A percentile compares a stretch with the other conserved stretches of the same genome.
Conservation (phyloP, 1,139 yeast genomes). For the Pichia sp. region DNA sequence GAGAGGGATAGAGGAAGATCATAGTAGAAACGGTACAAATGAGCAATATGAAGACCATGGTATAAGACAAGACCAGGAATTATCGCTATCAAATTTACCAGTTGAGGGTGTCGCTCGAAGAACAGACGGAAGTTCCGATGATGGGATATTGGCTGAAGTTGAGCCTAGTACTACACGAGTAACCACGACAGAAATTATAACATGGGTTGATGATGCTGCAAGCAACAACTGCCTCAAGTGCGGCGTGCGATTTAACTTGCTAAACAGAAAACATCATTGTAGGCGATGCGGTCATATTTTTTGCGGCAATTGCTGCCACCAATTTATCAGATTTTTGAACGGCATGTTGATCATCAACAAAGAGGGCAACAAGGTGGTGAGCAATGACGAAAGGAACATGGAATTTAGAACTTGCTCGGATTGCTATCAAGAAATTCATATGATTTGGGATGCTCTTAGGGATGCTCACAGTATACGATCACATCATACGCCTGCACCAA, state of each 20-base stretch:
- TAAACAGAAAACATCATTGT: constrained; percentile 86
- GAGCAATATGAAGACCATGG: too few relatives aligned
- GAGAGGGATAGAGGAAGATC: too few relatives aligned
- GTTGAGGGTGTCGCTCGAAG: too few relatives aligned
- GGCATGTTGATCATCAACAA: constrained; percentile 37
- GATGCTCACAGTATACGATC: not conserved
- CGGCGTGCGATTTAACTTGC: constrained; percentile 45
- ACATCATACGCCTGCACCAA: too few relatives aligned
- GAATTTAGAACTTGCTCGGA: constrained; percentile 56
- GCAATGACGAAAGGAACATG: not conserved
- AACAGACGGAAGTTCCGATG: too few relatives aligned
- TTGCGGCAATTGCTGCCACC: constrained; percentile 58
- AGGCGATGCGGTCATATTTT: constrained; percentile 75
- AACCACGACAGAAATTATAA: constrained; percentile 26
- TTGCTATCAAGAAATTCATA: constrained; percentile 55
- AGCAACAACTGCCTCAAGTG: constrained; percentile 60
- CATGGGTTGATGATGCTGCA: constrained; percentile 76
- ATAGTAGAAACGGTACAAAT: too few relatives aligned
- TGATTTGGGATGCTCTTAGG: constrained; percentile 28
- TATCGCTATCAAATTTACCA: too few relatives aligned
- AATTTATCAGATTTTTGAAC: constrained; percentile 35
- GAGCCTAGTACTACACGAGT: not conserved
- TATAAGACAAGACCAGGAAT: too few relatives aligned
- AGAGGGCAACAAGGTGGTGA: constrained; percentile 14
- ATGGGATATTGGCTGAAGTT: not conserved